Conservation (phyloP, 139 green algal species). For the Tetradesmus lagerheimii region DNA sequence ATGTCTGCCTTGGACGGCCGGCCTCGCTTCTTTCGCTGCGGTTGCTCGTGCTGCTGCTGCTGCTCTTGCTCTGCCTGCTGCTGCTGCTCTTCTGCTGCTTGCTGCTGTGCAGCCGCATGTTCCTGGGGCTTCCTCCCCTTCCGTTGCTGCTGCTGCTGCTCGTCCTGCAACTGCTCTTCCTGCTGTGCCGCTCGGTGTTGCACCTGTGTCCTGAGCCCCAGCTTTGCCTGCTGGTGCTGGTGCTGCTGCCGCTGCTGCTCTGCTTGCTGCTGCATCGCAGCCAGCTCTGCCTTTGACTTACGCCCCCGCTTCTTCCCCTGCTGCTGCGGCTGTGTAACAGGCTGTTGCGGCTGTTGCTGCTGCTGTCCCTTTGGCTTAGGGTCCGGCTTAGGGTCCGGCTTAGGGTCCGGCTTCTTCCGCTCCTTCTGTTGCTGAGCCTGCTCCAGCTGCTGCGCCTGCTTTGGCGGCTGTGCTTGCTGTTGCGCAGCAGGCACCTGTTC, state of each 20-base stretch:
- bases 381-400: not conserved
- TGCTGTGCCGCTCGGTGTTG: not conserved
- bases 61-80: not conserved
- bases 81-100: not conserved
- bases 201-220: not conserved
- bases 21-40: not conserved
- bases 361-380: not conserved
- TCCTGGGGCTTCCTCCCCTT: no score
- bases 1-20: not conserved
- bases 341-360: not conserved
- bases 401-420: not conserved
- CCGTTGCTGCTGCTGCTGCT: not conserved
- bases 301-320: conserved; percentile 11
- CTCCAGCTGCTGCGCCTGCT: conserved; percentile 10
- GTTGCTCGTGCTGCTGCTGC: conserved; percentile 2
- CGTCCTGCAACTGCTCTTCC: not conserved
- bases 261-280: not conserved
- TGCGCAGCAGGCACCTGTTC: no score
- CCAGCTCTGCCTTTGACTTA: not conserved
- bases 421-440: conserved; percentile 4
- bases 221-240: conserved; percentile 18
- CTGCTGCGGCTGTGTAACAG: not conserved
- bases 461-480: not conserved
- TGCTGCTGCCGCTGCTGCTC: conserved; percentile 23
- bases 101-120: no score